Evolutionary conservation across 202 grass and related monocot genomes (phyloP), one percentile per base, ranked within the genome.

Genomic region (Zizania palustris): DNA sequence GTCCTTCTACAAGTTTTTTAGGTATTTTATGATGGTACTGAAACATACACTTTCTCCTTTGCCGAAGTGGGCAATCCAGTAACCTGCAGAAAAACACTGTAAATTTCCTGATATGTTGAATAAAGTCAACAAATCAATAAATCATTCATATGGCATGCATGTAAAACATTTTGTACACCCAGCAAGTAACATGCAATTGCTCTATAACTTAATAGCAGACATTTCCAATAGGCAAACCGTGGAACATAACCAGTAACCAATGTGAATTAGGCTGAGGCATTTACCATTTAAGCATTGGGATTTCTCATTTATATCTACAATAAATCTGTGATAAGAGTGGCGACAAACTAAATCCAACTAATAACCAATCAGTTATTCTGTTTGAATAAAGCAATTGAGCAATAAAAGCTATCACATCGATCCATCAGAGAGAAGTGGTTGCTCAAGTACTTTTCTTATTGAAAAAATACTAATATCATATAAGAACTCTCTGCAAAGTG

Each of bases 31-130:
- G 43, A 70, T 83, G 73, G 19, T 87, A 80, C 60, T 68, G 62
- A 77, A 74, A 76, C 89, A 63, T 82, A 98, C 96, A 90, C 56
- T 90, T 92, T 79, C 91, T 95, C 78, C 96, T 92, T 77, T 92
- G 69, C 61, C 83, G 85, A 48, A 95, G 87, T 21, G 96, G 75
- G 53, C 45, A 85, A 55, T 89, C 87, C 80, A 98, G 74, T 54
- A 95, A 71, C 75, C 96, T 98, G 83, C 41, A 87, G 67, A 58
- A 36, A 74, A 75, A 76, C 16, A 64, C 21, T 21, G 37, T 71
- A 39, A 76, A 76, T 43, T 9, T 28, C 20, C 9, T 76, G 15
- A 19, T 51, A 64, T 80, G 84, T 51, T 68, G 45, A 74, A 68
- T 48, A 63, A 69, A 41, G 45, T 12, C 21, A 67, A 83, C 9